Percentiles rank a stretch among this genome's conserved stretches.
Conservation (phyloP, 2,329 filamentous ascomycete genomes). For the Sporothrix globosa region DNA sequence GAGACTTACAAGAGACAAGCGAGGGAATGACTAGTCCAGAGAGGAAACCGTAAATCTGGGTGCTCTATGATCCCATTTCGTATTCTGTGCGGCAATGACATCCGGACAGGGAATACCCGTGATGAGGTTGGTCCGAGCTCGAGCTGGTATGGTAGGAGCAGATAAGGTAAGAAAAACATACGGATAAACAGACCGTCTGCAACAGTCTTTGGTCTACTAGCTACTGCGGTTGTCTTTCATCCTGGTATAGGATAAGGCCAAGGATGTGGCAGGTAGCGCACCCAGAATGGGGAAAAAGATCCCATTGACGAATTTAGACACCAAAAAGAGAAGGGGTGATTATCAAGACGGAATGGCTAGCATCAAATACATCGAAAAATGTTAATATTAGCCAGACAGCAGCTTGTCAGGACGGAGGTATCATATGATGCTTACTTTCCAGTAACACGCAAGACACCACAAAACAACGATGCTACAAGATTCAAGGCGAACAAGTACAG, state of each 20-base stretch:
- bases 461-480: too few relatives aligned
- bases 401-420: too few relatives aligned
- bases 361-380: too few relatives aligned
- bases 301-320: conserved; percentile 1
- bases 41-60: neutral
- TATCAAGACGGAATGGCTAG: too few relatives aligned
- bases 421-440: too few relatives aligned
- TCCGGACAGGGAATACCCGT: conserved; percentile 19
- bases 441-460: too few relatives aligned
- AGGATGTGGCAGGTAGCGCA: neutral
- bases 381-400: too few relatives aligned
- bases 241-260: neutral
- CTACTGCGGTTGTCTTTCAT: neutral
- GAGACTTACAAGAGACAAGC: neutral
- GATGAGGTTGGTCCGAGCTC: conserved; percentile 5
- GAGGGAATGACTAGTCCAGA: neutral
- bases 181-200: neutral
- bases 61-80: neutral
- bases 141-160: neutral
- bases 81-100: neutral
- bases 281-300: neutral
- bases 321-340: neutral
- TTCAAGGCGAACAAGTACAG: too few relatives aligned
- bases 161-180: neutral
- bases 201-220: too few relatives aligned